phyloP scores from a whole-genome alignment of 2,329 filamentous ascomycete species.

The Talaromyces amestolkiae region DNA sequence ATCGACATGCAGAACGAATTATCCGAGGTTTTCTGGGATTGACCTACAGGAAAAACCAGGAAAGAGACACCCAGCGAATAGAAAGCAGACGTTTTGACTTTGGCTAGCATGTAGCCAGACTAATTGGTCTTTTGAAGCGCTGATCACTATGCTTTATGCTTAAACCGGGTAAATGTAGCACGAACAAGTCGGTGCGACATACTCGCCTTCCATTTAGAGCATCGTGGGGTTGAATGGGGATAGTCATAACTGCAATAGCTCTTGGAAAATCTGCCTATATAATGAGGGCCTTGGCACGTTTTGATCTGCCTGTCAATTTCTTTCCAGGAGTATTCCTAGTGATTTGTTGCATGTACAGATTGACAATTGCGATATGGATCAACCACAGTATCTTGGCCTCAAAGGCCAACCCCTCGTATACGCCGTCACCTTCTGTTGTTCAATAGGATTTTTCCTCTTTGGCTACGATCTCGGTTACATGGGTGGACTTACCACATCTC shows the following conservation, averaged over 20 bases:
- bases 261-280: not conserved
- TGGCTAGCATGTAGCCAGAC: not conserved
- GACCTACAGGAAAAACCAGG: not conserved
- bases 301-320: not conserved
- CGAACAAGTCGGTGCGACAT: not conserved
- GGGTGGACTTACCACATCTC: slow-evolving; percentile 20
- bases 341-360: not conserved
- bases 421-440: slow-evolving; percentile 25
- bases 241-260: not conserved
- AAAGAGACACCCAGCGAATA: not conserved
- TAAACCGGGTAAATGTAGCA: not conserved
- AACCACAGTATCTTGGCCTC: slow-evolving; percentile 18
- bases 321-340: not conserved
- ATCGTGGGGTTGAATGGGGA: not conserved
- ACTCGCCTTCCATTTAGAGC: not conserved
- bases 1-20: not conserved
- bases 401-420: slow-evolving; percentile 24
- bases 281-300: not conserved
- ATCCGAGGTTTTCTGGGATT: not conserved
- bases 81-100: not conserved
- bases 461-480: slow-evolving; percentile 46
- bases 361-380: not conserved
- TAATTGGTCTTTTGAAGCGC: not conserved
- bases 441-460: slow-evolving; percentile 45
- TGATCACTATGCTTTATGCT: not conserved